Base-by-base conservation (phyloP, 768 basidiomycete species). In the Suillus ampliporus region DNA sequence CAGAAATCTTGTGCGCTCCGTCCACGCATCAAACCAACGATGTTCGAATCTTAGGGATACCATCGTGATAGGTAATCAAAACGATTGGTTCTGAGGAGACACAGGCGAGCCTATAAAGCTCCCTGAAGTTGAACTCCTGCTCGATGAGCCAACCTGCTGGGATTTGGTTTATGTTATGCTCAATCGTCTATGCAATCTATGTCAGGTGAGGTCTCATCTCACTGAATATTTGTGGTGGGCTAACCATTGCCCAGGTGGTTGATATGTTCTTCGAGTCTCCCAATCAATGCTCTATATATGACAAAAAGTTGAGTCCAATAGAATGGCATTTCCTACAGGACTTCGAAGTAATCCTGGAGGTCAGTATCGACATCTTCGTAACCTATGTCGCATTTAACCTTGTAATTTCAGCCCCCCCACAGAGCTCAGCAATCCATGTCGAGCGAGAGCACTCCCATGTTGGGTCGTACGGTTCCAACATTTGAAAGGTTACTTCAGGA, bases 61-160 rank as follows among this genome's bases (percentile, higher is more conserved):
- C 5, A 58, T 64, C 41, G 17, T 19, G 2, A 46, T 40, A 50
- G 64, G 60, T 41, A 41, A 41, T 19, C 7, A 41, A 15, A 41
- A 41, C 6, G 5, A 19, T 19, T 41, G 41, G 41, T 41, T 41
- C 41, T 19, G 19, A 41, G 41, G 41, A 41, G 6, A 41, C 41
- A 41, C 1, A 19, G 41, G 41, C 6, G 41, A 6, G 19, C 17
- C 7, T 8, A 19, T 41, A 6, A 15, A 54, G 31, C 34, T 61
- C 34, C 23, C 35, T 53, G 60, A 28, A 3, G 38, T 61, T n/a
- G 10, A 61, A 46, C 48, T 61, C 1, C 26, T 61, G 31, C 71
- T 73, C 2, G 75, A 83, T 62, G 75, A 9, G 79, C 75, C 1
- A 76, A 65, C 44, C n/a, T n/a, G n/a, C n/a, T n/a, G n/a, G n/a